Evolutionary conservation across 23 red algal species (phyloP).

Genomic region (Pyropia yezoensis): DNA sequence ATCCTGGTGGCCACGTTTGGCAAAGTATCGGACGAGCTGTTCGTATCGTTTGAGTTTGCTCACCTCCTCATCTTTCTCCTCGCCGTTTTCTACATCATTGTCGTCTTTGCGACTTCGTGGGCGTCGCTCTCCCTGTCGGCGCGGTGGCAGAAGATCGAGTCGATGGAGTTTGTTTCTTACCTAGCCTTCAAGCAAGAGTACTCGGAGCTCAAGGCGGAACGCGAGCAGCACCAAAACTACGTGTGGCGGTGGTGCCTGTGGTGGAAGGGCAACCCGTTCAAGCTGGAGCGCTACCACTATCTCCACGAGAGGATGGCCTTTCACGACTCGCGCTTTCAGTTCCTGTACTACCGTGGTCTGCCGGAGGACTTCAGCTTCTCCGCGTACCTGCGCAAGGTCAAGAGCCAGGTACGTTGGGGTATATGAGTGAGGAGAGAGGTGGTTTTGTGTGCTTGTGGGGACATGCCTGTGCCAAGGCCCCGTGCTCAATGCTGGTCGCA

Average conservation of each 20-base stretch:
- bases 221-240: slow-evolving; percentile 21
- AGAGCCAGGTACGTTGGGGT: background rate
- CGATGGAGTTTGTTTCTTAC: slow-evolving; percentile 44
- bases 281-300: slow-evolving; percentile 24
- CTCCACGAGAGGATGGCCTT: slow-evolving; percentile 74
- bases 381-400: slow-evolving; percentile 57
- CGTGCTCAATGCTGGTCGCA: too few relatives aligned
- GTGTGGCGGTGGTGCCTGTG: slow-evolving; percentile 48
- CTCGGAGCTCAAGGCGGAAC: slow-evolving; percentile 7
- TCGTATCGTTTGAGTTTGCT: slow-evolving; percentile 65
- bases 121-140: slow-evolving; percentile 28
- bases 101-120: slow-evolving; percentile 22
- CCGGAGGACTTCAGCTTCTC: slow-evolving; percentile 70
- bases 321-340: slow-evolving; percentile 77
- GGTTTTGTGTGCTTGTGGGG: too few relatives aligned
- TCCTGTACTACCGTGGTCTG: slow-evolving; percentile 65
- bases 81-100: slow-evolving; percentile 60
- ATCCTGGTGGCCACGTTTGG: slow-evolving; percentile 37
- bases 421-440: too few relatives aligned
- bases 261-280: slow-evolving; percentile 37
- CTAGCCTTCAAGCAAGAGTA: slow-evolving; percentile 58
- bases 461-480: too few relatives aligned
- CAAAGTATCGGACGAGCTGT: slow-evolving; percentile 15
- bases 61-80: slow-evolving; percentile 81
- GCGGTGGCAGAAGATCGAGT: slow-evolving; percentile 56